phyloP scores from a whole-genome alignment of 1,284 basidiomycete genomes.

The Marasmius oreades region DNA sequence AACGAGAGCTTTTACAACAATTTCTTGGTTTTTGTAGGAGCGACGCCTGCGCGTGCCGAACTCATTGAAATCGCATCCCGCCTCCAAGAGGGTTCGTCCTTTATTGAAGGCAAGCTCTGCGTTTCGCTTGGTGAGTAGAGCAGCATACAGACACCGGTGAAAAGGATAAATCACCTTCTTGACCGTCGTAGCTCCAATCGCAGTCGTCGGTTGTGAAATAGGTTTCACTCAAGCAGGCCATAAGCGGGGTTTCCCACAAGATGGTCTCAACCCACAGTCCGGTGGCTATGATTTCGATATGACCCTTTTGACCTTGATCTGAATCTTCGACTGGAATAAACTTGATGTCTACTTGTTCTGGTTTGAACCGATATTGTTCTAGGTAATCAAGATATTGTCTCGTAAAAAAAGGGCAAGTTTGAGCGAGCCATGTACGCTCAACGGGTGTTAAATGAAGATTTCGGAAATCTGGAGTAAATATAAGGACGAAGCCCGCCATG shows the following conservation, averaged over 20 bases:
- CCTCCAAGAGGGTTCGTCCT: conserved; percentile 60
- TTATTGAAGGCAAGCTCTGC: conserved; percentile 69
- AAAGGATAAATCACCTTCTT: conserved; percentile 51
- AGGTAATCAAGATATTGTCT: conserved; percentile 80
- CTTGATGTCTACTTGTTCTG: conserved; percentile 72
- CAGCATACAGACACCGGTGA: not conserved
- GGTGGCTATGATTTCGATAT: conserved; percentile 68
- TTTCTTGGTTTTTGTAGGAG: conserved; percentile 77
- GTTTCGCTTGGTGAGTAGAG: not conserved
- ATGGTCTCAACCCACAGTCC: conserved; percentile 92
- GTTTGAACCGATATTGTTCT: conserved; percentile 69
- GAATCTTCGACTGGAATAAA: conserved; percentile 55
- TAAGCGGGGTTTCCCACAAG: conserved; percentile 94
- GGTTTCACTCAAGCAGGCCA: conserved; percentile 83
- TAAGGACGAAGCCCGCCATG: not conserved
- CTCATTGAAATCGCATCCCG: conserved; percentile 81
- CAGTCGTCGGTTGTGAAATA: conserved; percentile 70
- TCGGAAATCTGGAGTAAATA: conserved; percentile 53
- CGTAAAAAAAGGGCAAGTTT: conserved; percentile 76
- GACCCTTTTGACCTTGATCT: conserved; percentile 38
- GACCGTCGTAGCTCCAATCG: conserved; percentile 83
- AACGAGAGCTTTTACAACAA: conserved; percentile 71
- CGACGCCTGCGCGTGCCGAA: conserved; percentile 91
- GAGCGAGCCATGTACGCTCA: conserved; percentile 70
- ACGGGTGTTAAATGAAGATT: conserved; percentile 55